A percentile compares a stretch with the other conserved stretches of the same genome.
These are phyloP conservation scores for Chernovozyma sophiae-reginae DNA, from an alignment of 1,139 yeast genomes.

Conservation along the genomic window DNA sequence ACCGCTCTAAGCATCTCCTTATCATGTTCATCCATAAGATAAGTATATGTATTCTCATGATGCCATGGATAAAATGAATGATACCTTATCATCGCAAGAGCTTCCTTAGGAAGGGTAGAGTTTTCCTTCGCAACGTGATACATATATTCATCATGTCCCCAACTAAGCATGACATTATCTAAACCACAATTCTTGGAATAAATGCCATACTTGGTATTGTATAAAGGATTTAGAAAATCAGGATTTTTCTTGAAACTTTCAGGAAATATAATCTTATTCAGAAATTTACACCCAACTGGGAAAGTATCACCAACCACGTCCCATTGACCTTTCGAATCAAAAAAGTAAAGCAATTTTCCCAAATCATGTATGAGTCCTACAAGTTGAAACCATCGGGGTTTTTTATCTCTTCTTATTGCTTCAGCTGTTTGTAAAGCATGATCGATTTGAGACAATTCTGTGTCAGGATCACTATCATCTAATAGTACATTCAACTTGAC, in stretches of 20 bases:
- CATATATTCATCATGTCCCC: slow-evolving; percentile 83
- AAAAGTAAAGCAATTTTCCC: slow-evolving; percentile 65
- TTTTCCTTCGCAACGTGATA: slow-evolving; percentile 65
- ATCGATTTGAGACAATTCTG: slow-evolving; percentile 69
- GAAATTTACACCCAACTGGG: slow-evolving; percentile 69
- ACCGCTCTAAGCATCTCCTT: slow-evolving; percentile 60
- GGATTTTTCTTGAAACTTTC: slow-evolving; percentile 60
- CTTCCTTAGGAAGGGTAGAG: slow-evolving; percentile 61
- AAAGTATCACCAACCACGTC: slow-evolving; percentile 81
- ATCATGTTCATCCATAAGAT: slow-evolving; percentile 65
- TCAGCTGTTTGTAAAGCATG: slow-evolving; percentile 78
- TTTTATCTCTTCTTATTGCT: slow-evolving; percentile 62
- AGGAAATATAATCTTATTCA: slow-evolving; percentile 56
- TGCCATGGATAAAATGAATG: slow-evolving; percentile 80
- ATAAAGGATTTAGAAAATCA: slow-evolving; percentile 59
- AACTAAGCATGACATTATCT: slow-evolving; percentile 67
- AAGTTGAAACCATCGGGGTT: slow-evolving; percentile 73
- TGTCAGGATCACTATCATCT: slow-evolving; percentile 74
- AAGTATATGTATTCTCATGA: slow-evolving; percentile 61
- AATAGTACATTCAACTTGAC: slow-evolving; percentile 57
- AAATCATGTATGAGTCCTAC: slow-evolving; percentile 71
- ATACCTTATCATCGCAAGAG: slow-evolving; percentile 69
- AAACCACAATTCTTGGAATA: slow-evolving; percentile 64
- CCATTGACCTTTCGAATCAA: slow-evolving; percentile 74
- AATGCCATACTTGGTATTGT: slow-evolving; percentile 63